Conservation (phyloP, 1,284 basidiomycete species). For the Ganoderma sinense region DNA sequence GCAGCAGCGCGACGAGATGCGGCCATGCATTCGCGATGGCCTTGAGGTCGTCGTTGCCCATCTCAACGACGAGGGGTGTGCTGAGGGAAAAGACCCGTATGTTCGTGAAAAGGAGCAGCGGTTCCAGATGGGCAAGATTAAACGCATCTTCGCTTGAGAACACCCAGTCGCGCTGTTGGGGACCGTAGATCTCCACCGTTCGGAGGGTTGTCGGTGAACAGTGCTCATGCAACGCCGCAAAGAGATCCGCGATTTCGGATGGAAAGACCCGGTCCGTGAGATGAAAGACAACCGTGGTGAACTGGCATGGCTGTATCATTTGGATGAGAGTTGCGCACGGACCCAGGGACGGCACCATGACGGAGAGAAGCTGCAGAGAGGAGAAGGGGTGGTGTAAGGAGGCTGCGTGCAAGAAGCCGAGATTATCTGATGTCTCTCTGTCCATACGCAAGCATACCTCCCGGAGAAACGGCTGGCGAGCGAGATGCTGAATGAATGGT, state of each 20-base stretch:
- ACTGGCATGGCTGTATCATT: background rate
- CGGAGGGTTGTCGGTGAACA: background rate
- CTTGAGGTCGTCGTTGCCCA: background rate
- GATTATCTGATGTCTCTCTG: background rate
- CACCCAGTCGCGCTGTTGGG: background rate
- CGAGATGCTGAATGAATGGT: background rate
- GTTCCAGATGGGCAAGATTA: background rate
- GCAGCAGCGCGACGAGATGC: background rate
- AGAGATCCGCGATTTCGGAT: background rate
- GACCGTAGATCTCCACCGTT: background rate
- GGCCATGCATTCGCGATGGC: background rate
- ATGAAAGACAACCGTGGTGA: background rate
- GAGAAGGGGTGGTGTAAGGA: background rate
- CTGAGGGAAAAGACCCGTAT: background rate
- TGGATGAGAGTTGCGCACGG: background rate
- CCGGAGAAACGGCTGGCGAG: background rate
- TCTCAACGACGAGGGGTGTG: background rate
- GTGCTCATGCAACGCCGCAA: background rate
- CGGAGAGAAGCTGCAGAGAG: background rate
- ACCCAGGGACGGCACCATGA: background rate
- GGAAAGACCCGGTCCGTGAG: background rate
- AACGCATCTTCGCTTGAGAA: background rate
- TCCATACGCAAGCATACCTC: background rate
- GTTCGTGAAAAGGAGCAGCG: background rate
- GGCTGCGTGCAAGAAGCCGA: background rate